phyloP scores from a whole-genome alignment of 805 yeast genomes.

The Diddensiella transvaalensis region DNA sequence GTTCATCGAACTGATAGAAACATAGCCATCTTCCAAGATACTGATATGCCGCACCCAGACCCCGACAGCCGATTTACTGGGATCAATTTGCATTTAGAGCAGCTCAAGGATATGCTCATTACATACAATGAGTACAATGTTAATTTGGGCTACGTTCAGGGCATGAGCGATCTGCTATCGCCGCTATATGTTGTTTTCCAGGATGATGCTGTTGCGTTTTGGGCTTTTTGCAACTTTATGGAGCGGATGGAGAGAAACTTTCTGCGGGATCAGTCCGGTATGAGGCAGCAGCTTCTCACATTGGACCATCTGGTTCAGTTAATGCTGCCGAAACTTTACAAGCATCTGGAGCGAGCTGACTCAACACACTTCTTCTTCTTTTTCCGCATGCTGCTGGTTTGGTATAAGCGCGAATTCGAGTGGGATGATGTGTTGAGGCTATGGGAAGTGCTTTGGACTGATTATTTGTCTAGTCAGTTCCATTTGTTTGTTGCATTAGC shows the following conservation, averaged over 20 bases:
- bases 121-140: slow-evolving; percentile 82
- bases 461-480: slow-evolving; percentile 79
- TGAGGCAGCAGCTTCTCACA: slow-evolving; percentile 81
- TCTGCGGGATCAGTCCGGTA: slow-evolving; percentile 86
- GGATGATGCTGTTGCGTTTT: slow-evolving; percentile 79
- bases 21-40: slow-evolving; percentile 57
- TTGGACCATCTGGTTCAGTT: slow-evolving; percentile 83
- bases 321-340: slow-evolving; percentile 79
- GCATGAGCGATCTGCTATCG: slow-evolving; percentile 91
- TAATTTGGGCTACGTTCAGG: slow-evolving; percentile 93
- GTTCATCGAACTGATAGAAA: slow-evolving; percentile 87
- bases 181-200: slow-evolving; percentile 63
- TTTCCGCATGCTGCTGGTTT: slow-evolving; percentile 89
- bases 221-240: slow-evolving; percentile 88
- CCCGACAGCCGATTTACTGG: slow-evolving; percentile 53
- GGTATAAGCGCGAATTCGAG: slow-evolving; percentile 89
- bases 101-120: slow-evolving; percentile 70
- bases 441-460: slow-evolving; percentile 96
- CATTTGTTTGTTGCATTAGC: slow-evolving; percentile 85
- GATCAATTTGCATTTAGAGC: slow-evolving; percentile 74
- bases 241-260: slow-evolving; percentile 94
- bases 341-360: slow-evolving; percentile 82
- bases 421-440: slow-evolving; percentile 71
- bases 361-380: slow-evolving; percentile 88
- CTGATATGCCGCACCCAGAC: slow-evolving; percentile 40